A percentile compares a stretch with the other conserved stretches of the same genome.
Evolutionary conservation across 805 yeast species (phyloP).

Genomic region (Yarrowia deformans): DNA sequence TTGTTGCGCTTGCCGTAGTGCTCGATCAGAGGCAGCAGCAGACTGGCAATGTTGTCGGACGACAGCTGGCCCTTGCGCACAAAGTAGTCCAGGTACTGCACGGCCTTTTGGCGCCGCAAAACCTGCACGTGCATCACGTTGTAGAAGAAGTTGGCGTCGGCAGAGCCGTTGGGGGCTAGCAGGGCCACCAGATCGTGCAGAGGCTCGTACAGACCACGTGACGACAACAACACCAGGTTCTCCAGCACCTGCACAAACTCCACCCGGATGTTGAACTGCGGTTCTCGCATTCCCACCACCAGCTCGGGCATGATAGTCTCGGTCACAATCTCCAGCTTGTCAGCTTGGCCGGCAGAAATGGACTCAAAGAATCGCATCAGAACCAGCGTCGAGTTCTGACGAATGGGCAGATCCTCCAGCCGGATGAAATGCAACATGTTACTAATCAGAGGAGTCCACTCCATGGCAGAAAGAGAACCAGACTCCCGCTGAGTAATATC

Average conservation of each 20-base stretch:
- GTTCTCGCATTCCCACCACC: constrained; percentile 68
- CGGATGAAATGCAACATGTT: constrained; percentile 72
- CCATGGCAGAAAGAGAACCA: constrained; percentile 55
- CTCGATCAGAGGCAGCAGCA: constrained; percentile 84
- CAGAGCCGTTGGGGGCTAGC: constrained; percentile 66
- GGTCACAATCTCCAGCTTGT: constrained; percentile 49
- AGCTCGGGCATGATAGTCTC: constrained; percentile 68
- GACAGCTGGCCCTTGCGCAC: constrained; percentile 55
- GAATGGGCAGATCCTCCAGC: constrained; percentile 80
- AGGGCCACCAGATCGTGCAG: constrained; percentile 66
- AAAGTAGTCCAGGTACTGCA: constrained; percentile 64
- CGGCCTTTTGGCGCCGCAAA: constrained; percentile 85
- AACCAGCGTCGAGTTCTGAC: constrained; percentile 75
- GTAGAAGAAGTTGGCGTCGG: constrained; percentile 79
- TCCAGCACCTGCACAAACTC: constrained; percentile 74
- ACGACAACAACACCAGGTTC: constrained; percentile 60
- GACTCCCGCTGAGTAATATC: constrained; percentile 65
- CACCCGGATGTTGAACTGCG: constrained; percentile 67
- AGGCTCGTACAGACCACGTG: background rate
- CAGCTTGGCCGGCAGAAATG: constrained; percentile 49
- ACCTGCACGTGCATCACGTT: constrained; percentile 84
- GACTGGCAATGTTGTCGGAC: constrained; percentile 72
- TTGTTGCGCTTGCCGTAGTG: constrained; percentile 66
- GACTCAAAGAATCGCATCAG: constrained; percentile 72
- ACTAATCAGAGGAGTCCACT: constrained; percentile 83